Percentiles rank a stretch among this genome's conserved stretches.
These are phyloP conservation scores for Flammula alnicola DNA, from an alignment of 1,284 basidiomycete species.

Conservation along the genomic window DNA sequence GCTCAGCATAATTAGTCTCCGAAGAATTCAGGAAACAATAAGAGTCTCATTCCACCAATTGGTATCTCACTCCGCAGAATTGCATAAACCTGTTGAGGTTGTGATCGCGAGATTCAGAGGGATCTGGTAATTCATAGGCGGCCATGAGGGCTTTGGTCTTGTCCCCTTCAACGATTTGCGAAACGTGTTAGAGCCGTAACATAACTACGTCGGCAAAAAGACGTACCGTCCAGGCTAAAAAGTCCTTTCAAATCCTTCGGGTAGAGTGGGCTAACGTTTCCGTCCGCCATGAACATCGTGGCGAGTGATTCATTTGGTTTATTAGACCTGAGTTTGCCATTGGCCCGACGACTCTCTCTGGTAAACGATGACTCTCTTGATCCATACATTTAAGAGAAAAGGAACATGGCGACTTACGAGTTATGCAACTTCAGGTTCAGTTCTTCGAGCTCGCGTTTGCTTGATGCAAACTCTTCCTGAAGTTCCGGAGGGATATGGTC, in stretches of 20 bases:
- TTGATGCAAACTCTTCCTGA: conserved; percentile 50
- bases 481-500: conserved; percentile 48
- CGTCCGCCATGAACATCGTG: conserved; percentile 49
- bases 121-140: conserved; percentile 45
- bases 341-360: conserved; percentile 59
- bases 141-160: conserved; percentile 41
- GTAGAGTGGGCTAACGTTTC: conserved; percentile 46
- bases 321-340: conserved; percentile 47
- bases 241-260: conserved; percentile 51
- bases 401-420: conserved; percentile 45
- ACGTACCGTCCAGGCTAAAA: conserved; percentile 38
- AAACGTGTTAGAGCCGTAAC: not conserved
- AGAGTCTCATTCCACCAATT: conserved; percentile 35
- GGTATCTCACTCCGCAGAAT: conserved; percentile 54
- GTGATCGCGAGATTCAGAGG: conserved; percentile 38
- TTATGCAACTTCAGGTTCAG: conserved; percentile 57
- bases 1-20: conserved; percentile 20
- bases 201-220: not conserved
- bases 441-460: conserved; percentile 51
- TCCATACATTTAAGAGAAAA: not conserved
- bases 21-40: conserved; percentile 9
- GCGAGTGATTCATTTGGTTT: conserved; percentile 45
- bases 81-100: conserved; percentile 58
- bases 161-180: conserved; percentile 29
- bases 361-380: not conserved